Conservation (phyloP, 2,329 filamentous ascomycete species). For the Penicillium vulpinum region DNA sequence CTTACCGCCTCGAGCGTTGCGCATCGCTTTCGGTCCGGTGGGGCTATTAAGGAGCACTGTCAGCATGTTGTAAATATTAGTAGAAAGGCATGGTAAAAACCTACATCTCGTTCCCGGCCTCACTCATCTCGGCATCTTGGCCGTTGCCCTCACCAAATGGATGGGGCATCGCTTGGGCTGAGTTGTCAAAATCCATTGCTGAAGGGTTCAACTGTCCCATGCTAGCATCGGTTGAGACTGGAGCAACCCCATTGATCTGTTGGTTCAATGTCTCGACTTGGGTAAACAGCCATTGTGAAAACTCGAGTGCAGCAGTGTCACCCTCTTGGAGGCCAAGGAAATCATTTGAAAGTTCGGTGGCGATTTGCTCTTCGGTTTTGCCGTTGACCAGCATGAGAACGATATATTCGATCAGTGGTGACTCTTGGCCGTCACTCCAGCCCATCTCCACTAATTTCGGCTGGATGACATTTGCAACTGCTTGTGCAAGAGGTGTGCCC, state of each 20-base stretch:
- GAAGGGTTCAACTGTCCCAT: conserved; percentile 35
- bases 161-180: neutral
- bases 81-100: conserved; percentile 16
- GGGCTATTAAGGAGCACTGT: conserved; percentile 63
- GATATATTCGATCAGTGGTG: conserved; percentile 90
- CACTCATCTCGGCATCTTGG: conserved; percentile 73
- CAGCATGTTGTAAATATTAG: conserved; percentile 1
- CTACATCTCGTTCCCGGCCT: conserved; percentile 50
- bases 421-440: conserved; percentile 82
- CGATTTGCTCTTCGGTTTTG: conserved; percentile 87
- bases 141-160: conserved; percentile 35
- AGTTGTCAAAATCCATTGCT: conserved; percentile 24
- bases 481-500: conserved; percentile 79
- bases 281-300: conserved; percentile 90
- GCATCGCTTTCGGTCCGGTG: conserved; percentile 93
- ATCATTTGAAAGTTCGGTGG: conserved; percentile 82
- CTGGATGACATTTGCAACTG: conserved; percentile 78
- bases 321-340: conserved; percentile 79
- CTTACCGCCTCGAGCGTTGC: conserved; percentile 67
- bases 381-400: conserved; percentile 96
- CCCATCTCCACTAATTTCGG: conserved; percentile 90
- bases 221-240: conserved; percentile 22
- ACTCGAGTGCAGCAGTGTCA: conserved; percentile 77
- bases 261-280: conserved; percentile 70
- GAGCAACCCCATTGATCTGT: conserved; percentile 57